These are phyloP conservation scores for Xylariaceae sp. DNA, from an alignment of 2,329 filamentous ascomycete genomes.

Conservation along the genomic window DNA sequence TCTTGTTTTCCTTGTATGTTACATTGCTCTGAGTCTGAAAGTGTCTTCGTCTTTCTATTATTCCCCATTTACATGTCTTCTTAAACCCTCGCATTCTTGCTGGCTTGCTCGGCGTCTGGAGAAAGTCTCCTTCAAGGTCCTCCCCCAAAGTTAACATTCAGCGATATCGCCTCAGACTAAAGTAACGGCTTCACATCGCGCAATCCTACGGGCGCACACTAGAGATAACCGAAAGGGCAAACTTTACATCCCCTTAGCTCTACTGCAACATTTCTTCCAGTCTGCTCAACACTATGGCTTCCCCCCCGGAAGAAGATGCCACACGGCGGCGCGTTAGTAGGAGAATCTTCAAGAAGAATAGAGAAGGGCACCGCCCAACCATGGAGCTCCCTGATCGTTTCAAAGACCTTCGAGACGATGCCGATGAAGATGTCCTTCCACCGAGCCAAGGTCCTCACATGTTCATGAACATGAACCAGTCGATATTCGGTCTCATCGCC, in stretches of 20 bases:
- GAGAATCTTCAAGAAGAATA: slow-evolving; percentile 54
- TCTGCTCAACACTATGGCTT: slow-evolving; percentile 35
- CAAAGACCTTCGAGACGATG: slow-evolving; percentile 55
- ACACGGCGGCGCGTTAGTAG: slow-evolving; percentile 49
- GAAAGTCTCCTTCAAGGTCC: slow-evolving; percentile 2
- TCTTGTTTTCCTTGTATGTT: too few relatives aligned
- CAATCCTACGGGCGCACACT: slow-evolving; percentile 22
- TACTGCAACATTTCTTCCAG: neutral
- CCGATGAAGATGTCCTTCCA: slow-evolving; percentile 56
- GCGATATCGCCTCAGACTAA: neutral
- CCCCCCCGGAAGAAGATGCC: slow-evolving; percentile 44
- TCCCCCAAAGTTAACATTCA: neutral
- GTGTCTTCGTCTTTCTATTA: slow-evolving; percentile 2
- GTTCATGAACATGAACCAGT: slow-evolving; percentile 86
- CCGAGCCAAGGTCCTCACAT: slow-evolving; percentile 54
- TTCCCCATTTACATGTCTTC: neutral
- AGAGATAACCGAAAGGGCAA: slow-evolving; percentile 3
- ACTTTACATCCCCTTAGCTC: slow-evolving; percentile 5
- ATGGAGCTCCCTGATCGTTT: slow-evolving; percentile 63
- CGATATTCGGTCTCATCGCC: slow-evolving; percentile 90
- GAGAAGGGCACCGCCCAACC: slow-evolving; percentile 47
- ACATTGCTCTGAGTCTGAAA: slow-evolving; percentile 2
- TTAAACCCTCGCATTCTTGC: slow-evolving; percentile 2
- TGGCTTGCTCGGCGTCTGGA: slow-evolving; percentile 12
- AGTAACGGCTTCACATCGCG: slow-evolving; percentile 7